These are phyloP conservation scores for Lasiodiplodia sp. DNA, from an alignment of 2,329 filamentous ascomycete genomes.

Conservation along the genomic window DNA sequence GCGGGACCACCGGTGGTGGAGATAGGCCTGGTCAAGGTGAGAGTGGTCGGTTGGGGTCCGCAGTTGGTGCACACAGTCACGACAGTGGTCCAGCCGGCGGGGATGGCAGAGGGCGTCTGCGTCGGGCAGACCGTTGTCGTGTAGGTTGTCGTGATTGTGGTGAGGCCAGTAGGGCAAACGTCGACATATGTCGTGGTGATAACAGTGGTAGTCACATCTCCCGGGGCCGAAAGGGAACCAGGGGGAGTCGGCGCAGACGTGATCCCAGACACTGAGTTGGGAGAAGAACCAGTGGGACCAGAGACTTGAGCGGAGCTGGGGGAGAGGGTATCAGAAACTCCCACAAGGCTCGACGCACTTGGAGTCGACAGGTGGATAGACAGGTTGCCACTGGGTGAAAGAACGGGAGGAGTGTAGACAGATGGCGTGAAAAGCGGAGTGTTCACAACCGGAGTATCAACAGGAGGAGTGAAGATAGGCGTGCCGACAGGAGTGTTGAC, in stretches of 20 bases:
- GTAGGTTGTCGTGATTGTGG: conserved; percentile 40
- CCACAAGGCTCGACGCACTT: background rate
- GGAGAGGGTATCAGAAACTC: background rate
- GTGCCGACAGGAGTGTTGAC: background rate
- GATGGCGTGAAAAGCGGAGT: conserved; percentile 1
- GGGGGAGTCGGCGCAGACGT: conserved; percentile 2
- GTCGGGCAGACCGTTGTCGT: conserved; percentile 36
- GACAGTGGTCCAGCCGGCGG: conserved; percentile 39
- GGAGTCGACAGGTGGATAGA: background rate
- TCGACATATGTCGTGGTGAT: conserved; percentile 43
- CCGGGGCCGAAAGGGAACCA: background rate
- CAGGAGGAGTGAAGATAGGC: background rate
- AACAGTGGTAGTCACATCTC: conserved; percentile 30
- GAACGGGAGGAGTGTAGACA: background rate
- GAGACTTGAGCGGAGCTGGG: conserved; percentile 1
- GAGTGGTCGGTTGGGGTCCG: conserved; percentile 37
- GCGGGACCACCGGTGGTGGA: background rate
- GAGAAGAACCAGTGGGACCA: background rate
- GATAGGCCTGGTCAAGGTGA: conserved; percentile 36
- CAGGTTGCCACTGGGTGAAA: background rate
- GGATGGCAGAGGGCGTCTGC: conserved; percentile 29
- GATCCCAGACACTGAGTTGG: background rate
- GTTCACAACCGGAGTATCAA: background rate
- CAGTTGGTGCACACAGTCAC: conserved; percentile 42
- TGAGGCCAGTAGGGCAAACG: conserved; percentile 45